A percentile compares a stretch with the other conserved stretches of the same genome.
These are phyloP conservation scores for Pseudopyrenochaeta lycopersici DNA, from an alignment of 2,329 filamentous ascomycete species.

Conservation along the genomic window DNA sequence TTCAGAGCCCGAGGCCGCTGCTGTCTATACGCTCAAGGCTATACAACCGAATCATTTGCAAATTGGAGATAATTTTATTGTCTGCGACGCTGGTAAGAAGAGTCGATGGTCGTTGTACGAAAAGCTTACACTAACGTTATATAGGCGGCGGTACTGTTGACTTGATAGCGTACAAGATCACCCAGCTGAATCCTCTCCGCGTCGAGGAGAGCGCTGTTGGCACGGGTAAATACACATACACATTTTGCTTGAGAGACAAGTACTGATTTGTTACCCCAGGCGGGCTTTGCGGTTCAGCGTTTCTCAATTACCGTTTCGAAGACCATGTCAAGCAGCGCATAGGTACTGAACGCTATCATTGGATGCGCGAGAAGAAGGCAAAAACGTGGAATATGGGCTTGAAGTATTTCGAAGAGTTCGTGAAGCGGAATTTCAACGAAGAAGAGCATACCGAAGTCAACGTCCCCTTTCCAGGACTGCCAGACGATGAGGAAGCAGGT, in stretches of 20 bases:
- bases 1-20: constrained; percentile 79
- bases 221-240: constrained; percentile 60
- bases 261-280: background rate
- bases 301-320: constrained; percentile 82
- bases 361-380: constrained; percentile 79
- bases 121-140: background rate
- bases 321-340: constrained; percentile 76
- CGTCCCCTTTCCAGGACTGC: constrained; percentile 77
- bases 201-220: constrained; percentile 84
- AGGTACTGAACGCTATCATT: constrained; percentile 72
- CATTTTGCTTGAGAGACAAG: background rate
- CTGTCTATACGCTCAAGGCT: constrained; percentile 80
- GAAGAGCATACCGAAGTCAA: constrained; percentile 81
- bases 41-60: constrained; percentile 79
- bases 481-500: constrained; percentile 78
- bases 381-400: constrained; percentile 79
- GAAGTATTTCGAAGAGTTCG: constrained; percentile 83
- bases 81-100: constrained; percentile 61
- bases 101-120: background rate
- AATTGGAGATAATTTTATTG: constrained; percentile 69
- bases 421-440: constrained; percentile 84
- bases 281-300: constrained; percentile 75
- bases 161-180: constrained; percentile 83
- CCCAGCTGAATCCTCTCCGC: constrained; percentile 73
- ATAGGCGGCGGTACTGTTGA: constrained; percentile 69